These are phyloP conservation scores for Blastomyces parvus DNA, from an alignment of 2,329 filamentous ascomycete species.

Conservation along the genomic window DNA sequence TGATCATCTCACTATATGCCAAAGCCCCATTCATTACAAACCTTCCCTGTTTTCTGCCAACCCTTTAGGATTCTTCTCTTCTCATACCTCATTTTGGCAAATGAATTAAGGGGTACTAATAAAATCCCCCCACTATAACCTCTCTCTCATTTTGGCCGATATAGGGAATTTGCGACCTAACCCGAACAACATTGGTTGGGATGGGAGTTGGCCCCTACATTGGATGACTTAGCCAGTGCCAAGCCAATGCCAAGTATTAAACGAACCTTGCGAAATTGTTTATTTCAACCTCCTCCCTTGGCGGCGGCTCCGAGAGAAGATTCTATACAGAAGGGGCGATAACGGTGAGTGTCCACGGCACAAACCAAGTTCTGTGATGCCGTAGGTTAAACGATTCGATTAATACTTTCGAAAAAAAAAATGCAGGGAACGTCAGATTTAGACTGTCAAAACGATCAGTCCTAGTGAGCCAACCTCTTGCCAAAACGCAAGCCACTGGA, in stretches of 20 bases:
- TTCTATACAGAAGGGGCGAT: neutral
- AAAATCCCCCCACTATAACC: neutral
- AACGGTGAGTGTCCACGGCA: neutral
- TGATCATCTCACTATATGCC: neutral
- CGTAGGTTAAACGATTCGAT: neutral
- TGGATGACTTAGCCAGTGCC: neutral
- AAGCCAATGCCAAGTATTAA: neutral
- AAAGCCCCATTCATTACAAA: neutral
- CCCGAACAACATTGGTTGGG: too few relatives aligned
- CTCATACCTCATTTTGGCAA: neutral
- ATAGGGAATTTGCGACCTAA: neutral
- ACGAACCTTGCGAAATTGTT: neutral
- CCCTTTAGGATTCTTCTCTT: neutral
- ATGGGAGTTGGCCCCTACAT: too few relatives aligned
- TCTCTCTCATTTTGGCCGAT: neutral
- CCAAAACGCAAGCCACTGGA: neutral
- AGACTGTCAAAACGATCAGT: neutral
- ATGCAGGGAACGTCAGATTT: neutral
- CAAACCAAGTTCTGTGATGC: neutral
- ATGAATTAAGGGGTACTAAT: neutral
- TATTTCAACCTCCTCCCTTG: neutral
- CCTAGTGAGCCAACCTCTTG: neutral
- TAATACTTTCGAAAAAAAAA: neutral
- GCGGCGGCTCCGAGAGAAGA: neutral
- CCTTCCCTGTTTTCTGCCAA: neutral